phyloP scores from a whole-genome alignment of 192 early-diverging fungal genomes.

The Geranomyces variabilis region DNA sequence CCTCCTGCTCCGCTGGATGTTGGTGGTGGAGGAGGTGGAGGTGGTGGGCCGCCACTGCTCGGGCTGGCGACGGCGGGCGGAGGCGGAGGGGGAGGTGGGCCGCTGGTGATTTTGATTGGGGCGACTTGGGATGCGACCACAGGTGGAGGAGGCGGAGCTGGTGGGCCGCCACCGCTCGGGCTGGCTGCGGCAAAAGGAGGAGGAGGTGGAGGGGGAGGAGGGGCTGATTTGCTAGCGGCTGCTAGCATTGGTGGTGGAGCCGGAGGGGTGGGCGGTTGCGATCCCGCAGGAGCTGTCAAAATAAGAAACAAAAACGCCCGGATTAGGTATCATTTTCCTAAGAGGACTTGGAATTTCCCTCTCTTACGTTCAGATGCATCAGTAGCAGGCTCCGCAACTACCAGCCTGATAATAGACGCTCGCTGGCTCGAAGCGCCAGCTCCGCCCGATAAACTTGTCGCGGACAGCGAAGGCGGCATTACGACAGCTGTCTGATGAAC shows the following conservation, averaged over 20 bases:
- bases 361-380: no score
- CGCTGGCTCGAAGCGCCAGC: neutral
- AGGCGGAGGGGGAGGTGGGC: conserved; percentile 8
- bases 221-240: neutral
- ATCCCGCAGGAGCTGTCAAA: no score
- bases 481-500: neutral
- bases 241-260: no score
- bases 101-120: neutral
- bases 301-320: no score
- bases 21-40: conserved; percentile 15
- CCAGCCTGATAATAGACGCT: neutral
- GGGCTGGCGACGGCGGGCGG: conserved; percentile 10
- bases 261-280: no score
- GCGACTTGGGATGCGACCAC: neutral
- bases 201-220: conserved; percentile 14
- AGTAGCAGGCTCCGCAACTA: no score
- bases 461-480: neutral
- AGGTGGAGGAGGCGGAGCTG: conserved; percentile 18
- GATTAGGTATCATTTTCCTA: no score
- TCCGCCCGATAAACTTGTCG: neutral
- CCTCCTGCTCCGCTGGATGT: neutral
- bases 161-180: conserved; percentile 9
- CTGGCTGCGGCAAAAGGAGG: conserved; percentile 7
- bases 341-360: no score
- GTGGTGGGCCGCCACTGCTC: conserved; percentile 10